Percentiles rank a stretch among this genome's conserved stretches.
Conservation (phyloP, 208 protist genomes). For the Leishmania lainsoni region DNA sequence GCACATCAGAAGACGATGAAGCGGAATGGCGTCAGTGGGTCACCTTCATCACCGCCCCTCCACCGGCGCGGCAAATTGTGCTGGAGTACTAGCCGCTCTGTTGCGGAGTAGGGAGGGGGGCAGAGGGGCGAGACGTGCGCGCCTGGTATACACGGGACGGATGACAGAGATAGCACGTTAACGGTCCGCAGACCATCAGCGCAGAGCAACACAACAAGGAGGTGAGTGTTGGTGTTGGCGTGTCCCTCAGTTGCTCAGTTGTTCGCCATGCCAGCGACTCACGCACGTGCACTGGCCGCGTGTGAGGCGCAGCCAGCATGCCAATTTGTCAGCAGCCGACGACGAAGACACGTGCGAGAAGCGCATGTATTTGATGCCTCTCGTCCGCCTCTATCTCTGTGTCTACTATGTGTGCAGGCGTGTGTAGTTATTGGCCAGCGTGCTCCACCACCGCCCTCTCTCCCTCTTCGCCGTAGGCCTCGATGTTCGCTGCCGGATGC, state of each 20-base stretch:
- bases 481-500: too few species aligned
- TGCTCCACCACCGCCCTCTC: not conserved
- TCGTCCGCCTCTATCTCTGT: not conserved
- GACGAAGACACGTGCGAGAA: not conserved
- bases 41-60: not conserved
- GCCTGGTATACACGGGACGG: not conserved
- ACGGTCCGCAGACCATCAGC: not conserved
- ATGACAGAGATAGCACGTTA: not conserved
- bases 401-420: not conserved
- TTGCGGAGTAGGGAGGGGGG: not conserved
- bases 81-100: constrained; percentile 10
- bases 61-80: constrained; percentile 15
- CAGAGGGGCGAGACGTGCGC: not conserved
- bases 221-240: not conserved
- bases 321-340: not conserved
- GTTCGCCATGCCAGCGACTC: too few species aligned
- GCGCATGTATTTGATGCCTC: too few species aligned
- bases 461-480: not conserved
- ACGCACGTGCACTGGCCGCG: not conserved
- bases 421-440: not conserved
- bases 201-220: not conserved
- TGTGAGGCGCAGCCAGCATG: not conserved
- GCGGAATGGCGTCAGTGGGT: not conserved
- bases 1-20: constrained; percentile 24
- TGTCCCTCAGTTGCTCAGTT: too few species aligned